phyloP scores from a whole-genome alignment of 495 filamentous ascomycete genomes.

The Hypomontagnella submonticulosa region DNA sequence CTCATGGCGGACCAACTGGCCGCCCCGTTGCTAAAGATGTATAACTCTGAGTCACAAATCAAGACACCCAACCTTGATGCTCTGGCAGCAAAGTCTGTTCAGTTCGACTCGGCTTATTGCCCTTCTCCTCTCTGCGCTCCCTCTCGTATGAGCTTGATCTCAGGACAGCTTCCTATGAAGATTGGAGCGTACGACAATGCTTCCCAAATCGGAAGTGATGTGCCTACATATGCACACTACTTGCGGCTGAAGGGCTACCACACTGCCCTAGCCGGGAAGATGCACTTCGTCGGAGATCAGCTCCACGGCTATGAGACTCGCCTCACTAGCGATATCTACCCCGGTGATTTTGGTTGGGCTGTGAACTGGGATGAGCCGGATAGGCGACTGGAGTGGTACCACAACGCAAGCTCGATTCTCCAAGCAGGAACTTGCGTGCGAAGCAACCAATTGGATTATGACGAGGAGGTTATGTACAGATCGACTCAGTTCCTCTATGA shows the following conservation, averaged over 20 bases:
- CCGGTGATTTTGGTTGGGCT: constrained; percentile 88
- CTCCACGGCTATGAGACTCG: constrained; percentile 89
- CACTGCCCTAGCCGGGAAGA: constrained; percentile 90
- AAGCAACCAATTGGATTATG: constrained; percentile 93
- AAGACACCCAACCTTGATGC: constrained; percentile 86
- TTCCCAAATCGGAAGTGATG: constrained; percentile 74
- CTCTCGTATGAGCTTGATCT: constrained; percentile 88
- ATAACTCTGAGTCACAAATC: constrained; percentile 82
- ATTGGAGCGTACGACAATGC: constrained; percentile 92
- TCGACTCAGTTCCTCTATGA: constrained; percentile 85
- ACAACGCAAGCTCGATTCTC: constrained; percentile 88
- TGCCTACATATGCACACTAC: constrained; percentile 90
- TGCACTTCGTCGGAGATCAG: constrained; percentile 95
- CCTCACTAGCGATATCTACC: constrained; percentile 92
- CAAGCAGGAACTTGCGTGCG: constrained; percentile 84
- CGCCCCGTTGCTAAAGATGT: constrained; percentile 83
- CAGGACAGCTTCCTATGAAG: constrained; percentile 84
- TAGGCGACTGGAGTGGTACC: constrained; percentile 86
- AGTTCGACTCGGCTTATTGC: constrained; percentile 91
- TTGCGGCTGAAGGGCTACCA: constrained; percentile 85
- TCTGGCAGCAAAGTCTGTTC: constrained; percentile 79
- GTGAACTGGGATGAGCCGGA: constrained; percentile 92
- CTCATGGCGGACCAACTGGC: constrained; percentile 96
- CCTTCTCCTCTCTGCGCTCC: constrained; percentile 89
- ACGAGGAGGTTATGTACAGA: constrained; percentile 91